Percentiles rank a stretch among this genome's conserved stretches.
Evolutionary conservation across 2,329 filamentous ascomycete genomes (phyloP).

Genomic region (Colletotrichum sidae): DNA sequence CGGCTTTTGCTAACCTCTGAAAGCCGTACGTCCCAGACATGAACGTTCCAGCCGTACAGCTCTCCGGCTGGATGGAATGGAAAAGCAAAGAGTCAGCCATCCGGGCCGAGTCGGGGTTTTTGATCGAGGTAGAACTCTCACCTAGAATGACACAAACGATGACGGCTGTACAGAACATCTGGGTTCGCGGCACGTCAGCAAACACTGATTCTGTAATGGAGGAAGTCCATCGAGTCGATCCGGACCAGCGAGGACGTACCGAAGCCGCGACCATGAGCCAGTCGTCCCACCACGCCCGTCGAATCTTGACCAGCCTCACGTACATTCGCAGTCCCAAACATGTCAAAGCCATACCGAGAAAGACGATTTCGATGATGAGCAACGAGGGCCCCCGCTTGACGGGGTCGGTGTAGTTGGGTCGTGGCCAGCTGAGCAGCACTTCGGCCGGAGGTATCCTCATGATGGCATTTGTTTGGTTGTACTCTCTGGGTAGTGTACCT

Average conservation of each 20-base stretch:
- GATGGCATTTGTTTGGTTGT: too few species aligned
- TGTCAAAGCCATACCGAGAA: slow-evolving; percentile 48
- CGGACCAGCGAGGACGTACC: slow-evolving; percentile 41
- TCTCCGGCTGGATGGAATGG: slow-evolving; percentile 40
- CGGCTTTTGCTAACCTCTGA: slow-evolving; percentile 44
- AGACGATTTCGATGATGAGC: slow-evolving; percentile 50
- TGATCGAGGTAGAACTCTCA: not conserved
- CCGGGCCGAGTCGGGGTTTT: too few species aligned
- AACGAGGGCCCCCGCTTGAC: slow-evolving; percentile 41
- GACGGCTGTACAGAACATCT: slow-evolving; percentile 49
- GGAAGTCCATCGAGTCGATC: not conserved
- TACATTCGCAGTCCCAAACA: slow-evolving; percentile 52
- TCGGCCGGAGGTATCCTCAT: slow-evolving; percentile 16
- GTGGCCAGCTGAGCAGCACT: slow-evolving; percentile 5
- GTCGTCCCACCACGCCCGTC: slow-evolving; percentile 51
- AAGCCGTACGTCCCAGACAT: slow-evolving; percentile 50
- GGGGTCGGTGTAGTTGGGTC: not conserved
- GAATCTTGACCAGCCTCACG: slow-evolving; percentile 48
- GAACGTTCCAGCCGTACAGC: slow-evolving; percentile 52
- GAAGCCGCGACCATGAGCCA: slow-evolving; percentile 55
- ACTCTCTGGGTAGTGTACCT: too few species aligned
- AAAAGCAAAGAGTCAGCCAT: not conserved
- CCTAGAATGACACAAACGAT: slow-evolving; percentile 49
- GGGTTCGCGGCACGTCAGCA: not conserved
- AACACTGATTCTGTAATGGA: not conserved